Percentiles rank a stretch among this genome's conserved stretches.
phyloP scores from a whole-genome alignment of 768 basidiomycete genomes.

The Amanita exitialis region DNA sequence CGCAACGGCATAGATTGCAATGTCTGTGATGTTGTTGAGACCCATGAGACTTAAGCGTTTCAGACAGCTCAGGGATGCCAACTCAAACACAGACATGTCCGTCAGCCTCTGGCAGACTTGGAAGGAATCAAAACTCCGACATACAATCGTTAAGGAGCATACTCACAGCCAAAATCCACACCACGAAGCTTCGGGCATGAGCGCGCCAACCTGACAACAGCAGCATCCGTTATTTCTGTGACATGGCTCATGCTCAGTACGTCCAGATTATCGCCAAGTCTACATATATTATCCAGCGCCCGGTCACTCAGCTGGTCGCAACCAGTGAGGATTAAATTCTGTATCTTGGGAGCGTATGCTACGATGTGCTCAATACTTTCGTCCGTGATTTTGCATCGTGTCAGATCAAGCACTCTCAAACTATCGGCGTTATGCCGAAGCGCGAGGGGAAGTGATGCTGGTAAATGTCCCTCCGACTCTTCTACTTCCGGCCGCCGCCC shows the following conservation, averaged over 20 bases:
- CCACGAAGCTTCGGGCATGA: constrained; percentile 66
- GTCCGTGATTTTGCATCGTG: constrained; percentile 69
- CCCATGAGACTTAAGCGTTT: constrained; percentile 74
- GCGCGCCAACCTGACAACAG: constrained; percentile 56
- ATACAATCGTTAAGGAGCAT: neutral
- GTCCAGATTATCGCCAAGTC: constrained; percentile 68
- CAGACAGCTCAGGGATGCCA: constrained; percentile 59
- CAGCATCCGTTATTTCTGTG: constrained; percentile 68
- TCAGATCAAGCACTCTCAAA: constrained; percentile 72
- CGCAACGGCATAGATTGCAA: constrained; percentile 68
- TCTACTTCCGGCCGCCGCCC: constrained; percentile 16
- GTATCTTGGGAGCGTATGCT: constrained; percentile 64
- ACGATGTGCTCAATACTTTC: constrained; percentile 68
- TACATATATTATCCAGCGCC: constrained; percentile 55
- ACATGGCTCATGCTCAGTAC: constrained; percentile 77
- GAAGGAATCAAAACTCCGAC: neutral
- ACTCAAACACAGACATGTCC: constrained; percentile 76
- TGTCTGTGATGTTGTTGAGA: constrained; percentile 76
- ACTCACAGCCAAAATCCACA: constrained; percentile 82
- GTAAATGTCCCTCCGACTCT: constrained; percentile 28
- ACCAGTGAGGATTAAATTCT: constrained; percentile 68
- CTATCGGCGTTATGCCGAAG: constrained; percentile 59
- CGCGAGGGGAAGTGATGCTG: constrained; percentile 55
- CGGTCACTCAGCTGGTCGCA: constrained; percentile 69
- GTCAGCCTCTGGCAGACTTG: constrained; percentile 76